These are phyloP conservation scores for Ophiostoma quercus DNA, from an alignment of 2,329 filamentous ascomycete species.

Conservation along the genomic window DNA sequence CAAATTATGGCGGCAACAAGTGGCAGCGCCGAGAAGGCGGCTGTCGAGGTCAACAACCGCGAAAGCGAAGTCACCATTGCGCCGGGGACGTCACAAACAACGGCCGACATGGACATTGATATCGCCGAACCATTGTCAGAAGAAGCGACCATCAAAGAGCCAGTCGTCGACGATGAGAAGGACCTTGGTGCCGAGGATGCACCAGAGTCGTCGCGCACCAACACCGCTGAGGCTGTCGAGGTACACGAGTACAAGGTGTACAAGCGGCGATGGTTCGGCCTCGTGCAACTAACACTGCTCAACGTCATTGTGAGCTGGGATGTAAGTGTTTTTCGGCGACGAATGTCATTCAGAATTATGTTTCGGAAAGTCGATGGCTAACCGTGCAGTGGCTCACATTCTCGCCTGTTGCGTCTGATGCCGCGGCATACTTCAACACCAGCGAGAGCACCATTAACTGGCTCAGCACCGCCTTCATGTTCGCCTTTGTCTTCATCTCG, in stretches of 20 bases:
- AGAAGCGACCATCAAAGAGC: neutral
- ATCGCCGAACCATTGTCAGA: conserved; percentile 18
- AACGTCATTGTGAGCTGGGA: conserved; percentile 96
- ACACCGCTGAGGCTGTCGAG: neutral
- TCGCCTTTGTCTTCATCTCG: conserved; percentile 69
- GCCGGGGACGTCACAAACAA: conserved; percentile 2
- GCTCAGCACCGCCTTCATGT: conserved; percentile 82
- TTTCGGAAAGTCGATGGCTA: neutral
- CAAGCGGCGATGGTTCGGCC: conserved; percentile 82
- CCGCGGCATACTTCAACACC: conserved; percentile 70
- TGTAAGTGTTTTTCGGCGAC: conserved; percentile 49
- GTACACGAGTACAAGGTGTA: conserved; percentile 47
- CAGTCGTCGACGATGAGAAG: neutral
- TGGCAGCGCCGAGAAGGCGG: neutral
- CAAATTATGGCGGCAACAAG: neutral
- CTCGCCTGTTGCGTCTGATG: conserved; percentile 70
- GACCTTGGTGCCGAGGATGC: neutral
- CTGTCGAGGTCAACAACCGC: neutral
- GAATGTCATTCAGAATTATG: neutral
- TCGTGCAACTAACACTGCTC: conserved; percentile 75
- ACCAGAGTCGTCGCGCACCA: neutral
- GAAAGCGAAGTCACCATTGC: conserved; percentile 14
- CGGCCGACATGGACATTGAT: conserved; percentile 17
- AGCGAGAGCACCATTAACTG: conserved; percentile 79
- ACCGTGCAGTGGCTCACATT: conserved; percentile 77